Evolutionary conservation across 2,329 filamentous ascomycete species (phyloP).

Genomic region (Ascocoryne sarcoides): DNA sequence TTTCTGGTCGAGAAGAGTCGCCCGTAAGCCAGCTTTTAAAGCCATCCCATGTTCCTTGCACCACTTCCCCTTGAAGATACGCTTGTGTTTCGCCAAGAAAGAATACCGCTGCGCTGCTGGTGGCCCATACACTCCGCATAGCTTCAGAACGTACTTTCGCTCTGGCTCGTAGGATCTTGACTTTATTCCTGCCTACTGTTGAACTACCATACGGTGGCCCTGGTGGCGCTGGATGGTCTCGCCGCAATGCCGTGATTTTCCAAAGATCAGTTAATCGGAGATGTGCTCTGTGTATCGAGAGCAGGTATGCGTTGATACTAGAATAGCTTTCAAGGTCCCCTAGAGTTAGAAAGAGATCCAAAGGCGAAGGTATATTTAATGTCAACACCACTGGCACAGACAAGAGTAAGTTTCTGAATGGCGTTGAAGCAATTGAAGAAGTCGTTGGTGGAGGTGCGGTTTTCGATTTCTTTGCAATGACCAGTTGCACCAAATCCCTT

Average conservation of each 20-base stretch:
- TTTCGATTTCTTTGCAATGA: constrained; percentile 42
- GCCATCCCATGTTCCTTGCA: constrained; percentile 70
- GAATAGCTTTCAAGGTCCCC: constrained; percentile 74
- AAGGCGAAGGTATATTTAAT: constrained; percentile 64
- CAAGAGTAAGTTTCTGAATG: constrained; percentile 75
- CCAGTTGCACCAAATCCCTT: constrained; percentile 64
- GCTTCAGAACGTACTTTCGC: constrained; percentile 53
- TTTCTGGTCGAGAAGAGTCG: constrained; percentile 9
- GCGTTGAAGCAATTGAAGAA: constrained; percentile 32
- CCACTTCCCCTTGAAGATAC: constrained; percentile 85
- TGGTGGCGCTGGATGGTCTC: constrained; percentile 66
- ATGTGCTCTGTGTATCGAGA: constrained; percentile 78
- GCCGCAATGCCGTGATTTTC: constrained; percentile 71
- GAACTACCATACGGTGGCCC: constrained; percentile 55
- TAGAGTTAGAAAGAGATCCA: constrained; percentile 78
- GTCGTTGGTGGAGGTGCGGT: constrained; percentile 29
- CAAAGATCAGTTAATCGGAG: constrained; percentile 77
- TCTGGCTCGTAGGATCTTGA: constrained; percentile 53
- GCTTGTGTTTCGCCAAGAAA: constrained; percentile 79
- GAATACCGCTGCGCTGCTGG: constrained; percentile 77
- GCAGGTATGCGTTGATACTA: constrained; percentile 75
- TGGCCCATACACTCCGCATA: constrained; percentile 84
- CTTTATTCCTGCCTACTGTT: constrained; percentile 48
- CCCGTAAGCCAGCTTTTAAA: constrained; percentile 65
- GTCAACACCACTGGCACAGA: constrained; percentile 64